phyloP scores from a whole-genome alignment of 2,329 filamentous ascomycete species.

The Aureobasidium subglaciale region DNA sequence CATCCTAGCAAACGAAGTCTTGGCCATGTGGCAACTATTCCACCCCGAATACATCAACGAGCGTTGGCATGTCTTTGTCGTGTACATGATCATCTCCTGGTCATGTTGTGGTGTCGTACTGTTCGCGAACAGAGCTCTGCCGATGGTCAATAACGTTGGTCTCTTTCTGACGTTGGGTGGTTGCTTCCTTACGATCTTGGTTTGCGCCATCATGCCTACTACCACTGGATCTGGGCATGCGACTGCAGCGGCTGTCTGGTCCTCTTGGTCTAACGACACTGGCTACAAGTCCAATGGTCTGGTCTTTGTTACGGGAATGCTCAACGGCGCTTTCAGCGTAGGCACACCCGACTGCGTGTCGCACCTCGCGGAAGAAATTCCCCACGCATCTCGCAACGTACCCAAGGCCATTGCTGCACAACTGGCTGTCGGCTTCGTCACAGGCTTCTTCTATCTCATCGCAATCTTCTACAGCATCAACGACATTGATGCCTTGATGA shows the following conservation, averaged over 20 bases:
- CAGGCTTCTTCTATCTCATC: constrained; percentile 40
- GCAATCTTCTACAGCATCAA: constrained; percentile 49
- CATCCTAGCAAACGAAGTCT: constrained; percentile 40
- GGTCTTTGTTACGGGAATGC: constrained; percentile 55
- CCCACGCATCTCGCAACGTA: constrained; percentile 42
- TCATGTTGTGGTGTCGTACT: constrained; percentile 40
- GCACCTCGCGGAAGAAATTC: constrained; percentile 61
- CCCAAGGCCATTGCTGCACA: constrained; percentile 49
- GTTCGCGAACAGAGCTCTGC: constrained; percentile 50
- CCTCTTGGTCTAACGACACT: constrained; percentile 35
- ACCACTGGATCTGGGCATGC: constrained; percentile 36
- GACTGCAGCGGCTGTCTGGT: constrained; percentile 35
- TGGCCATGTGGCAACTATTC: constrained; percentile 44
- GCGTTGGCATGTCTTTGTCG: constrained; percentile 47
- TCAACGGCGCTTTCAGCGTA: constrained; percentile 61
- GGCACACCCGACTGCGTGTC: constrained; percentile 57
- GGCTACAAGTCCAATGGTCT: constrained; percentile 46
- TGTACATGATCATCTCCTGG: constrained; percentile 43
- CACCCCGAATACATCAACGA: constrained; percentile 40
- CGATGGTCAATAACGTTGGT: constrained; percentile 48
- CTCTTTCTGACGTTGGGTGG: constrained; percentile 47
- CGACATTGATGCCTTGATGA: constrained; percentile 49
- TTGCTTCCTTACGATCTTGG: constrained; percentile 49
- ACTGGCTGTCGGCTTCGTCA: constrained; percentile 45
- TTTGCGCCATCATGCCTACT: constrained; percentile 49